Evolutionary conservation across 2,329 filamentous ascomycete species (phyloP), one percentile per base, ranked within the genome.

Genomic region (Ophiocordyceps camponoti-rufipedis): DNA sequence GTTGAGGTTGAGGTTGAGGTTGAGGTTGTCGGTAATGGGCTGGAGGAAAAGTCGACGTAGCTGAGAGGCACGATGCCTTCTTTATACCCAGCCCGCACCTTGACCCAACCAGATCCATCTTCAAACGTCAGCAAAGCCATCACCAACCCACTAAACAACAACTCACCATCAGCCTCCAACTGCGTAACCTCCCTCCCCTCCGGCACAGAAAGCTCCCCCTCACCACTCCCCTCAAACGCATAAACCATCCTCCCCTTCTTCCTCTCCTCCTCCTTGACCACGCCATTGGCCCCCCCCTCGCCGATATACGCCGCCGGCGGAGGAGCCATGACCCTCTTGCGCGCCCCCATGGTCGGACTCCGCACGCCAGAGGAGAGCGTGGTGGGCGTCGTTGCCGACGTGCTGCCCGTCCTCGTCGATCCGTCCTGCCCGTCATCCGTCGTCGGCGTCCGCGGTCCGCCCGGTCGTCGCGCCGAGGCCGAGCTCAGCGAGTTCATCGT

Each of bases 91-190:
- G 74, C 72, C 44, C 83, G 81, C 48, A 98, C 78, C 60, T 83
- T 89, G 54, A 86, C 75, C 91, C 91, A 98, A 40, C 91, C 91
- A 39, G 82, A 80, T 48, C 89, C 89, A 62, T 94, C 89, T 94
- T 53, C 23, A n/a, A 29, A 5, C 32, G n/a, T 19, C 19, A 16
- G 19, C 4, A 16, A n/a, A 10, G 14, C 14, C 14, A 7, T 35
- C 12, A 14, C 12, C 8, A n/a, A 0, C 39, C 18, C 10, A 35
- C n/a, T n/a, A n/a, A n/a, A n/a, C n/a, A 8, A 13, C 3, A 13
- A 11, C 78, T 68, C 75, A 94, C 87, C 86, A 65, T 98, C 93
- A 16, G 85, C 77, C 58, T 95, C 88, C 5, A 95, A 55, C 41
- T 96, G 72, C 0, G 68, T 67, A 29, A 98, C 73, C 9, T 93